A percentile compares a stretch with the other conserved stretches of the same genome.
Evolutionary conservation across 2,329 filamentous ascomycete species (phyloP).

Genomic region (Setomelanomma holmii): DNA sequence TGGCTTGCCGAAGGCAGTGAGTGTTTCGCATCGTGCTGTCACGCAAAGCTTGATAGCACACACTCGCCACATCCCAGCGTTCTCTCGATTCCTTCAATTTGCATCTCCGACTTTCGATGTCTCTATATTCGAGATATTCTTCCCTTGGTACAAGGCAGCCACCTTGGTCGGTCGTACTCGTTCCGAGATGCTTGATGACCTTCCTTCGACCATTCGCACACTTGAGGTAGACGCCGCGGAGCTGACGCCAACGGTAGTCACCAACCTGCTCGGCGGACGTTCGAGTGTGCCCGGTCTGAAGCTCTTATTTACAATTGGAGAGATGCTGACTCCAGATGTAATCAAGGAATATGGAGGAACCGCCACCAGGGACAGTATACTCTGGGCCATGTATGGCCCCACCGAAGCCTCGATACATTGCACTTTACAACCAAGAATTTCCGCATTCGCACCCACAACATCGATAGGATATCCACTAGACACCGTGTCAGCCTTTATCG

Average conservation of each 20-base stretch:
- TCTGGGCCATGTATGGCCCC: slow-evolving; percentile 94
- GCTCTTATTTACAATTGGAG: slow-evolving; percentile 84
- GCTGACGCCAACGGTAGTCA: slow-evolving; percentile 86
- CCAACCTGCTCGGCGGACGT: slow-evolving; percentile 74
- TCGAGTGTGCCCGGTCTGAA: slow-evolving; percentile 71
- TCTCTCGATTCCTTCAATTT: slow-evolving; percentile 86
- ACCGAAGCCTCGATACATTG: slow-evolving; percentile 94
- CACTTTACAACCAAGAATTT: slow-evolving; percentile 73
- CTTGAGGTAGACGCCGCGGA: slow-evolving; percentile 83
- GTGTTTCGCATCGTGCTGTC: slow-evolving; percentile 78
- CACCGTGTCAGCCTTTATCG: slow-evolving; percentile 79
- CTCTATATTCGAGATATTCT: slow-evolving; percentile 94
- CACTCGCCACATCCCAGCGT: slow-evolving; percentile 75
- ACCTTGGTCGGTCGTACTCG: slow-evolving; percentile 78
- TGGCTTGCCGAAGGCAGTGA: slow-evolving; percentile 86
- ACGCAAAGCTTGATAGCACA: slow-evolving; percentile 86
- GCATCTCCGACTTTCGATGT: slow-evolving; percentile 94
- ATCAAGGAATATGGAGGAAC: slow-evolving; percentile 78
- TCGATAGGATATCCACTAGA: slow-evolving; percentile 81
- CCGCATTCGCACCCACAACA: slow-evolving; percentile 62
- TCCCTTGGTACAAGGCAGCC: slow-evolving; percentile 75
- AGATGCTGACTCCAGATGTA: slow-evolving; percentile 84
- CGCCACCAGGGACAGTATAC: slow-evolving; percentile 62
- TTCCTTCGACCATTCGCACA: slow-evolving; percentile 69
- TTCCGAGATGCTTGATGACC: slow-evolving; percentile 73